A percentile compares a stretch with the other conserved stretches of the same genome.
Evolutionary conservation across 108 stramenopile genomes (phyloP).

Genomic region (Pseudonitzschia multiseries): DNA sequence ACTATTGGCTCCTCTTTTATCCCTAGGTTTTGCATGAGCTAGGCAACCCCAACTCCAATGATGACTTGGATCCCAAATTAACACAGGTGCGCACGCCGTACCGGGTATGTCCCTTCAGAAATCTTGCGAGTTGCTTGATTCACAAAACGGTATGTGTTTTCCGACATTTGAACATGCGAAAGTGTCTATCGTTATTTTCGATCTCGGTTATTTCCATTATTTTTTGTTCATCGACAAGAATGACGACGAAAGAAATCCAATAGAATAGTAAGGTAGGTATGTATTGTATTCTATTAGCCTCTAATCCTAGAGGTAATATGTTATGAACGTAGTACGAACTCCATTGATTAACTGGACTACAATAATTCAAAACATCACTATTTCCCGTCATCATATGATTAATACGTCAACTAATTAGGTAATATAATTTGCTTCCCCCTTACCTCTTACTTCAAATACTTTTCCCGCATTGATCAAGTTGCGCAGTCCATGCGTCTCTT

Average conservation of each 20-base stretch:
- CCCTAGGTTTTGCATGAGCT: not conserved
- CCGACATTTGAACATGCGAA: no score
- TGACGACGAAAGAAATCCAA: no score
- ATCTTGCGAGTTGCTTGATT: not conserved
- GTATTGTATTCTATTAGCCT: no score
- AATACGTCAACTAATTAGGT: not conserved
- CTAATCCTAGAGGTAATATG: no score
- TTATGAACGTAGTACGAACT: no score
- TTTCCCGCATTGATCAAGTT: not conserved
- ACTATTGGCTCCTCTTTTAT: not conserved
- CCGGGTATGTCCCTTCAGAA: not conserved
- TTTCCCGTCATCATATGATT: not conserved
- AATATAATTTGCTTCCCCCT: not conserved
- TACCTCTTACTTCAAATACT: slow-evolving; percentile 17
- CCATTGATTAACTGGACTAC: no score
- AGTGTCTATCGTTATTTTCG: no score
- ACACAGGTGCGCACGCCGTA: not conserved
- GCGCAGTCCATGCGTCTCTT: slow-evolving; percentile 1
- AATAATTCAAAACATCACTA: no score
- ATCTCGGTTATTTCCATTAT: no score
- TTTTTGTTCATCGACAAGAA: no score
- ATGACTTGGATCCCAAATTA: not conserved
- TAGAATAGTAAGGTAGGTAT: no score
- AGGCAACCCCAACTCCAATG: not conserved
- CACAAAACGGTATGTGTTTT: no score